Evolutionary conservation across 495 filamentous ascomycete species (phyloP), one percentile per base, ranked within the genome.

Genomic region (Geoglossum glabrum): DNA sequence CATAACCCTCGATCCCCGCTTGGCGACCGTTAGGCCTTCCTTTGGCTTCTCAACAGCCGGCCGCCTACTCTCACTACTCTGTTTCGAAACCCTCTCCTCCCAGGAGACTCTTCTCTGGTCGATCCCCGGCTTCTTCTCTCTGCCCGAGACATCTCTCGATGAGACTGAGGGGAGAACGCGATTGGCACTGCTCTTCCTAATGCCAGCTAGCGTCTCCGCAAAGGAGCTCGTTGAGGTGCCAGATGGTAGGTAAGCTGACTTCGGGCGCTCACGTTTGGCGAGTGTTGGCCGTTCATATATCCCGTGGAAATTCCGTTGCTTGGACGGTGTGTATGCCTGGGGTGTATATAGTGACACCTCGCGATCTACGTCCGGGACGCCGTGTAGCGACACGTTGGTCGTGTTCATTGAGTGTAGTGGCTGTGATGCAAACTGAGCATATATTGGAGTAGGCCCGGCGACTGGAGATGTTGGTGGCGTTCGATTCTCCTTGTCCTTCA

Each of bases 401-500:
- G 64, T 65, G 1, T 69, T 65, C 21, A 70, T 66, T 47, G 74
- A 72, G 38, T 70, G 68, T 43, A 73, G 63, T 13, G 69, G 68
- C 58, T 70, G 73, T 5, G 71, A 71, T 26, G 78, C 68, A 64
- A 85, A 90, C 63, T 89, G 82, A 1, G 81, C 78, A 74, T 86
- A 94, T 26, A 87, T 82, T 2, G 89, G 87, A 21, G 87, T 83
- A 28, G 78, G 73, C 54, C 70, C 67, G 49, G 76, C 67, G 54
- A 71, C 66, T 8, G 71, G 64, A 13, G 80, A 78, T 55, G 75
- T 73, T 15, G 76, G 72, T 11, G 78, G 79, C 10, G 76, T 77
- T 43, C 72, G 71, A 63, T 94, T 93, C 67, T 93, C 88, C 65
- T 93, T 90, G 62, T 92, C 82, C 66, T 81, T 86, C 4, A 73